Evolutionary conservation across 2,329 filamentous ascomycete genomes (phyloP), one percentile per base, ranked within the genome.

Genomic region (Akanthomyces uredinophilus): DNA sequence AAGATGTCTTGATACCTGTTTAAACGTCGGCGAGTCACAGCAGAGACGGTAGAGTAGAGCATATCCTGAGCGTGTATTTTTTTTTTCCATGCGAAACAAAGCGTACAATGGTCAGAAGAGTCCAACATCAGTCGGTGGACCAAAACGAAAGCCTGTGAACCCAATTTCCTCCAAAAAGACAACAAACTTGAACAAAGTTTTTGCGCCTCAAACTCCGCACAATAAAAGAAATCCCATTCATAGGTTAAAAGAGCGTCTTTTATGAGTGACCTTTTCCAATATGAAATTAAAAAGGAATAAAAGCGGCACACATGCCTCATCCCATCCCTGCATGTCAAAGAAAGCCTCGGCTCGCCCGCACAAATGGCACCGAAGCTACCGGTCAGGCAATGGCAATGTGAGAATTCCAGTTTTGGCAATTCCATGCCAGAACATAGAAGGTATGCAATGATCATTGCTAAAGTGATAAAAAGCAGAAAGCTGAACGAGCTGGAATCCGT

Each of bases 171-270:
- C 44, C 55, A 41, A 49, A 13, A 50, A 49, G 7, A 59, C 20
- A 58, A 27, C 18, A 39, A 50, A 37, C 13, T 35, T 18, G 1
- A 35, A 39, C 11, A 13, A 20, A n/a, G 4, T 24, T 16, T 29
- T 7, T 20, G 22, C 55, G 55, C 55, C 55, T 27, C 18, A 10
- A 51, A 59, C 56, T 59, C 56, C 46, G 18, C 18, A 51, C 44
- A 39, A 35, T 35, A 14, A 51, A 51, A 51, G 11, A 41, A 32
- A 50, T 29, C 18, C 24, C 37, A n/a, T 37, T 49, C 20, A 32
- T 20, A 39, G 49, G 53, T 43, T n/a, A 32, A 51, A 59, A 43
- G 56, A 59, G 56, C 56, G 56, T 59, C 56, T 51, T 59, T 43
- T 10, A n/a, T 49, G 18, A 43, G 20, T 49, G 35, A 59, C 35